phyloP scores from a whole-genome alignment of 257 asterid genomes.

The Nicotiana attenuata region DNA sequence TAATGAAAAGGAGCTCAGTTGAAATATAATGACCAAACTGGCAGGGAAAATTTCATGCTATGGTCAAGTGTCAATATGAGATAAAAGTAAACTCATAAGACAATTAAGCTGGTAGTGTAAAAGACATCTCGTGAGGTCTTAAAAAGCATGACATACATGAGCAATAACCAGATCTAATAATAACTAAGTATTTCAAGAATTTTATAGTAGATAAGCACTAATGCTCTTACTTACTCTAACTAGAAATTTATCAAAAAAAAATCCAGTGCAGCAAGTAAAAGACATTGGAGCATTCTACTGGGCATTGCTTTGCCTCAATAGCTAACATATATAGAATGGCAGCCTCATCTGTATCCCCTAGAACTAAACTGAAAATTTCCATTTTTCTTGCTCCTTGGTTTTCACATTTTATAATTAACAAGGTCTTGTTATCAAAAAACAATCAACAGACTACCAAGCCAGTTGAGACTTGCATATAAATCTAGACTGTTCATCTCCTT shows the following conservation, averaged over 20 bases:
- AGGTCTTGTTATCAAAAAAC: neutral
- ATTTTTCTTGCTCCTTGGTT: neutral
- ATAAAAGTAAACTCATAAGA: neutral
- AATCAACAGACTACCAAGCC: neutral
- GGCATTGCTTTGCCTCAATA: neutral
- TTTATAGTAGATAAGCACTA: neutral
- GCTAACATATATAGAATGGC: neutral
- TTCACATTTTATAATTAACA: neutral
- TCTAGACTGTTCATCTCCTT: neutral
- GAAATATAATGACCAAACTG: slow-evolving; percentile 6
- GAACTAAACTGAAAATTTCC: neutral
- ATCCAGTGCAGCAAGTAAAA: neutral
- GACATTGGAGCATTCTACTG: neutral
- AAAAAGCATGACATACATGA: neutral
- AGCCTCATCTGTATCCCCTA: neutral
- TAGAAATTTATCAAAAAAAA: neutral
- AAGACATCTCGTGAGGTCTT: neutral
- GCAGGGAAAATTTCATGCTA: neutral
- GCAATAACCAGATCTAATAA: neutral
- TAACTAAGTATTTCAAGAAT: neutral
- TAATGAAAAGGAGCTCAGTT: slow-evolving; percentile 5
- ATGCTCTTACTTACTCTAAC: neutral
- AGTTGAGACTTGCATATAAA: neutral
- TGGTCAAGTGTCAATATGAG: neutral
- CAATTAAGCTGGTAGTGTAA: neutral